Base-by-base conservation (phyloP, 2,329 filamentous ascomycete genomes). In the Aureobasidium namibiae region DNA sequence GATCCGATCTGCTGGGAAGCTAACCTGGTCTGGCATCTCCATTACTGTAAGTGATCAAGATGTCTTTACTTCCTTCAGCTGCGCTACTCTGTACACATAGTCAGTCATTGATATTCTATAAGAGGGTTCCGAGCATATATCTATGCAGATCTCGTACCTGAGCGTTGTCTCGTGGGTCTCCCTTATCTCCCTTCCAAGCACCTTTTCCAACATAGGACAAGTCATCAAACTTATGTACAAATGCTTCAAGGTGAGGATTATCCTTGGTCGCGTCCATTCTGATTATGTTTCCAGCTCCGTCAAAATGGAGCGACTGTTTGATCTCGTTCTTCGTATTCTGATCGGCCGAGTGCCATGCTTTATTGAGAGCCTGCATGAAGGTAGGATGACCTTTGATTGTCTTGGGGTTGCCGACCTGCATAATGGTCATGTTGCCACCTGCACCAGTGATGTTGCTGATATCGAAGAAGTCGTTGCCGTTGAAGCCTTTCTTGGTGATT, bases 371-470 rank as follows among this genome's bases (percentile, higher is more conserved):
- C n/a, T 39, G 36, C 36, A 39, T 39, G n/a, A 39, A 18, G 5
- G 9, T 1, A 18, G 36, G 36, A n/a, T 39, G n/a, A 9, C 36
- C 36, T 39, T 39, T 39, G 36, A 39, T 39, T 2, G 36, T 39
- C 1, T 1, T n/a, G 18, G 36, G 36, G 5, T 39, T n/a, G 3
- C 18, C 9, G 74, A 74, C 45, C 59, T 75, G 73, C 63, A 73
- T 69, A 56, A 73, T 69, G 7, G 70, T 73, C 65, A 75, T 66
- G 61, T 74, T 75, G 7, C 72, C 73, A n/a, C 73, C 73, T 3
- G 72, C 72, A 18, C 73, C 72, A 45, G 69, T 66, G 53, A 75
- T 75, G 63, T 69, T 68, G 59, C 65, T 68, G 21, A 71, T 53
- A 54, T 72, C 70, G 60, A 71, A 67, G 61, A 69, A 70, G 62